phyloP scores from a whole-genome alignment of 345 rosid genomes.

The Hypericum androsaemum region DNA sequence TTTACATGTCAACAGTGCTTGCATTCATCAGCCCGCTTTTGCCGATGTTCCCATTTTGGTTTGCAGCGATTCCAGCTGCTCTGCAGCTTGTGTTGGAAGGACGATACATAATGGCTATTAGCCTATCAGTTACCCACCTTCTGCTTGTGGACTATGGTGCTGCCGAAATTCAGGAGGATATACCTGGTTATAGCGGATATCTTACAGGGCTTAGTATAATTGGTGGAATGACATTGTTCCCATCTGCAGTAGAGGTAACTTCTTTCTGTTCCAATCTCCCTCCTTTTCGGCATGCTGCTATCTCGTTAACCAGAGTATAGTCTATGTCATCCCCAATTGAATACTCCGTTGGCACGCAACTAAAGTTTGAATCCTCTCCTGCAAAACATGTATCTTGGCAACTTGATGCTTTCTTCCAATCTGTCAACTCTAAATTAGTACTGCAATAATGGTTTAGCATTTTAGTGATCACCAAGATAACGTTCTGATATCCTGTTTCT shows the following conservation, averaged over 20 bases:
- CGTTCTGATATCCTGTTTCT: neutral
- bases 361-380: no score
- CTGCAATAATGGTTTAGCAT: no score
- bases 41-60: slow-evolving; percentile 1
- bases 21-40: slow-evolving; percentile 3
- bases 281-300: no score
- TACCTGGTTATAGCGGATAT: slow-evolving; percentile 5
- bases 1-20: slow-evolving; percentile 2
- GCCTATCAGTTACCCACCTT: neutral
- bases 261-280: neutral
- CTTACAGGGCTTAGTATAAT: slow-evolving; percentile 8
- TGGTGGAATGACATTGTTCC: slow-evolving; percentile 7
- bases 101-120: neutral
- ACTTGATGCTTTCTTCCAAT: no score
- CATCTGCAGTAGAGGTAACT: slow-evolving; percentile 8
- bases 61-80: slow-evolving; percentile 8
- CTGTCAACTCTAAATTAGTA: no score
- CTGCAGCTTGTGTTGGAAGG: neutral
- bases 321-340: no score
- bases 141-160: slow-evolving; percentile 5
- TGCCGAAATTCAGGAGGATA: slow-evolving; percentile 3
- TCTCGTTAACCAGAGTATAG: no score
- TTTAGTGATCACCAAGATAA: neutral
- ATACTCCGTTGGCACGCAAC: no score
- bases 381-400: no score